phyloP scores from a whole-genome alignment of 805 yeast genomes.

The Saccharomycopsis guyanensis region DNA sequence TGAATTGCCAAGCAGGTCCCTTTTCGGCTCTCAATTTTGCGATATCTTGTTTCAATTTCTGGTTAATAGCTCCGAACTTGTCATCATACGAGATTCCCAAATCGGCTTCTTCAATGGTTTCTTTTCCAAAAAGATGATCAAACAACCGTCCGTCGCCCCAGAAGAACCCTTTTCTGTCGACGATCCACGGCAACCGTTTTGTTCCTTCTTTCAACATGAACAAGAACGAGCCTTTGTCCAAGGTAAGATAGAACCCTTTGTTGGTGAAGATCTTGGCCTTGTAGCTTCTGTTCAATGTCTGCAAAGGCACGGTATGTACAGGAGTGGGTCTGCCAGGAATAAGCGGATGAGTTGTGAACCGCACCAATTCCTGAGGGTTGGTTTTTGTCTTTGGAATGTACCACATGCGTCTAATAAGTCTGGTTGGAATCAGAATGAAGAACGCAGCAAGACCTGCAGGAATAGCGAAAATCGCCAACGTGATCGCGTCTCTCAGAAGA shows the following conservation, averaged over 20 bases:
- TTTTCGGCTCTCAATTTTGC: constrained; percentile 8
- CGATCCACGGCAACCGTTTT: constrained; percentile 56
- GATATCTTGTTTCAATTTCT: constrained; percentile 24
- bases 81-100: constrained; percentile 58
- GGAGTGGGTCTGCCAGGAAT: constrained; percentile 75
- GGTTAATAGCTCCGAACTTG: constrained; percentile 41
- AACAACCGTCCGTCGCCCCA: constrained; percentile 90
- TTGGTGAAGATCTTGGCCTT: constrained; percentile 74
- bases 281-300: constrained; percentile 45
- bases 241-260: constrained; percentile 81
- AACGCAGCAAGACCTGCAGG: constrained; percentile 35
- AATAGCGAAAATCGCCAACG: constrained; percentile 32
- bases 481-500: constrained; percentile 30
- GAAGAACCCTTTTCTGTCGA: constrained; percentile 81
- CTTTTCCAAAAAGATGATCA: constrained; percentile 76
- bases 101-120: constrained; percentile 68
- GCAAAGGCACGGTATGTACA: constrained; percentile 57
- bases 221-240: constrained; percentile 66
- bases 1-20: constrained; percentile 20
- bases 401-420: constrained; percentile 70
- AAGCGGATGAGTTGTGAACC: constrained; percentile 67
- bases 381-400: constrained; percentile 46
- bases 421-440: constrained; percentile 52
- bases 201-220: constrained; percentile 59
- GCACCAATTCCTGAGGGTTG: constrained; percentile 37